Evolutionary conservation across 2,329 filamentous ascomycete genomes (phyloP).

Genomic region (Calycina herbarum): DNA sequence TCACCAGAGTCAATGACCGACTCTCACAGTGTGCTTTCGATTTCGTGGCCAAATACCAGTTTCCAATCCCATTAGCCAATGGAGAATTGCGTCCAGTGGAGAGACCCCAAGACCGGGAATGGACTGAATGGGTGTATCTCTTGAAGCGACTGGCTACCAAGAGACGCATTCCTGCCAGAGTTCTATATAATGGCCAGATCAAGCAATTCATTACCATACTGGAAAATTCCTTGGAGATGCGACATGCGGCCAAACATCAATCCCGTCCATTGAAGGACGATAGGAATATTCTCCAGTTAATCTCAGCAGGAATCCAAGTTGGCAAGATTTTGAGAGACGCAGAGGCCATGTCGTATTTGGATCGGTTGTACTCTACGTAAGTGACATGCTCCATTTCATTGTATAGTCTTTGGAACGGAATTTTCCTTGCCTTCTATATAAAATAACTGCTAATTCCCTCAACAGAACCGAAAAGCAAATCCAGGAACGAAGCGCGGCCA

Average conservation of each 20-base stretch:
- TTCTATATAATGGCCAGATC: conserved; percentile 86
- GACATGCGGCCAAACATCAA: conserved; percentile 81
- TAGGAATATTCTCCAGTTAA: conserved; percentile 82
- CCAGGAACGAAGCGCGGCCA: conserved; percentile 57
- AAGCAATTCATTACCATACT: conserved; percentile 87
- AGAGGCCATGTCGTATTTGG: conserved; percentile 77
- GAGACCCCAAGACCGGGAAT: conserved; percentile 75
- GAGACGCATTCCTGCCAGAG: conserved; percentile 77
- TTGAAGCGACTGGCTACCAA: conserved; percentile 84
- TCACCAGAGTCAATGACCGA: conserved; percentile 79
- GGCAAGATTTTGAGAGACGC: conserved; percentile 85
- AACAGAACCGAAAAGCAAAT: conserved; percentile 70
- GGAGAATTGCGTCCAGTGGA: conserved; percentile 75
- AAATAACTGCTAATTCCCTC: neutral
- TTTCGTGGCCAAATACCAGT: conserved; percentile 89
- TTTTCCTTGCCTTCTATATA: neutral
- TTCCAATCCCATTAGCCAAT: conserved; percentile 75
- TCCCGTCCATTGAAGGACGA: conserved; percentile 83
- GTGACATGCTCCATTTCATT: neutral
- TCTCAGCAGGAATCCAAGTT: conserved; percentile 84
- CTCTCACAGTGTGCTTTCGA: conserved; percentile 85
- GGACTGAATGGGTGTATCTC: conserved; percentile 90
- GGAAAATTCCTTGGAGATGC: conserved; percentile 86
- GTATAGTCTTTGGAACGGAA: no score
- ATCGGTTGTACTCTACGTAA: conserved; percentile 71